Conservation (phyloP, 2,329 filamentous ascomycete genomes). For the Fusarium graminum region DNA sequence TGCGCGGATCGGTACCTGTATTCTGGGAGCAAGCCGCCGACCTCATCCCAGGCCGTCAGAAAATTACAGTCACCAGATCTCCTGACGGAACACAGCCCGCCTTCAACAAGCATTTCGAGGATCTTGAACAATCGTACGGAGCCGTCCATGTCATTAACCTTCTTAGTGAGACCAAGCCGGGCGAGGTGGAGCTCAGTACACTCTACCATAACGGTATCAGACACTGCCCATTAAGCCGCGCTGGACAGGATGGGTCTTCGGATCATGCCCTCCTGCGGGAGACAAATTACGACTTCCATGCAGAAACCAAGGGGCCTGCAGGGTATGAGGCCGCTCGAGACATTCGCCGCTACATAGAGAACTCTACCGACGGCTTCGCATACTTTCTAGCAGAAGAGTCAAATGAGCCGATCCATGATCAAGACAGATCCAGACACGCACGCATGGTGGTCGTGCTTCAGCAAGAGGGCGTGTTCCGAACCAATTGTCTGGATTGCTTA, state of each 20-base stretch:
- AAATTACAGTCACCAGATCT: constrained; percentile 90
- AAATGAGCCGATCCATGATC: constrained; percentile 63
- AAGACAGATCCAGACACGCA: constrained; percentile 53
- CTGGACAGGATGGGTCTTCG: constrained; percentile 64
- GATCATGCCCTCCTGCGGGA: constrained; percentile 82
- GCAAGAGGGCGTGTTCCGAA: constrained; percentile 95
- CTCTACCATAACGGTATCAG: constrained; percentile 83
- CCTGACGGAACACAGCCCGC: constrained; percentile 92
- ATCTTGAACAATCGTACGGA: constrained; percentile 87
- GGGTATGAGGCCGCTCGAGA: constrained; percentile 93
- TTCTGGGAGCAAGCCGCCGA: constrained; percentile 97
- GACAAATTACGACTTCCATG: constrained; percentile 97
- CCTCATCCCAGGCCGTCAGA: constrained; percentile 90
- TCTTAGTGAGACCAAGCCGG: constrained; percentile 88
- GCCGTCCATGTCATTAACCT: constrained; percentile 94
- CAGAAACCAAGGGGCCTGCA: constrained; percentile 85
- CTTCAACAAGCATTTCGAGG: constrained; percentile 94
- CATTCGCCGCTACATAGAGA: constrained; percentile 82
- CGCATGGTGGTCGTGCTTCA: constrained; percentile 80
- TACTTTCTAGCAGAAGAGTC: constrained; percentile 87
- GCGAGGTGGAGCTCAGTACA: constrained; percentile 85
- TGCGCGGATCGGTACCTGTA: constrained; percentile 91
- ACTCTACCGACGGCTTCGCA: constrained; percentile 88
- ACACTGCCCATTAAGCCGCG: constrained; percentile 77
- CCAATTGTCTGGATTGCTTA: constrained; percentile 95